Base-by-base conservation (phyloP, 2,329 filamentous ascomycete genomes). In the Gaeumannomyces tritici region DNA sequence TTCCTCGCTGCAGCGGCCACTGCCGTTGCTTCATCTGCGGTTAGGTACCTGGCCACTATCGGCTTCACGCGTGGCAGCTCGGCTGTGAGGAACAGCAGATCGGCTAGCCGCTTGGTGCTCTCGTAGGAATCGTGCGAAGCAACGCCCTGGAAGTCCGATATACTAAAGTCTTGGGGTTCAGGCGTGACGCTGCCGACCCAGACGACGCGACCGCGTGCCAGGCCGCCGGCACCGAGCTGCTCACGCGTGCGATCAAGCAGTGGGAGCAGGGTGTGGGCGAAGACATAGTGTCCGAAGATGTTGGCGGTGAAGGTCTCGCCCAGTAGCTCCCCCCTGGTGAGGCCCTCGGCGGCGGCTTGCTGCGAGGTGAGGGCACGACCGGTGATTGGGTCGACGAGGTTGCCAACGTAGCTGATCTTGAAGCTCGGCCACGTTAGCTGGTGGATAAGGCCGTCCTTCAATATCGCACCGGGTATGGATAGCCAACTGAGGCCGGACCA, bases 251-350 rank as follows among this genome's bases (percentile, higher is more conserved):
- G 78, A 69, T 78, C 76, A 68, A 99, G 81, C 13, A 97, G 79
- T 0, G 91, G 89, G 67, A 89, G 82, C 13, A 98, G 81, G 70
- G 88, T 86, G 73, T 96, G 93, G 21, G 85, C 85, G 28, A 99
- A 85, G 70, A 97, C 77, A 73, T 99, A 98, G 76, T 99, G 95
- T 0, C 95, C 95, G 71, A 99, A 98, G 33, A 96, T 83, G 71
- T 98, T 98, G 60, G 93, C 89, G 72, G 88, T 89, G 73, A 98
- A 99, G 24, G 96, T 86, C 67, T 91, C 82, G 3, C 91, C 93
- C 0, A 99, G 77, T 6, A 79, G 76, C 0, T 88, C 86, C 63
- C 86, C 83, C 21, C 76, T 68, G 13, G 61, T 61, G 64, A 57
- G 60, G 55, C 64, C 57, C 67, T 61, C 65, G 73, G 71, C 29